A percentile compares a stretch with the other conserved stretches of the same genome.
Evolutionary conservation across 2,329 filamentous ascomycete species (phyloP).

Genomic region (Ophiocordyceps polyrhachis-furcata): DNA sequence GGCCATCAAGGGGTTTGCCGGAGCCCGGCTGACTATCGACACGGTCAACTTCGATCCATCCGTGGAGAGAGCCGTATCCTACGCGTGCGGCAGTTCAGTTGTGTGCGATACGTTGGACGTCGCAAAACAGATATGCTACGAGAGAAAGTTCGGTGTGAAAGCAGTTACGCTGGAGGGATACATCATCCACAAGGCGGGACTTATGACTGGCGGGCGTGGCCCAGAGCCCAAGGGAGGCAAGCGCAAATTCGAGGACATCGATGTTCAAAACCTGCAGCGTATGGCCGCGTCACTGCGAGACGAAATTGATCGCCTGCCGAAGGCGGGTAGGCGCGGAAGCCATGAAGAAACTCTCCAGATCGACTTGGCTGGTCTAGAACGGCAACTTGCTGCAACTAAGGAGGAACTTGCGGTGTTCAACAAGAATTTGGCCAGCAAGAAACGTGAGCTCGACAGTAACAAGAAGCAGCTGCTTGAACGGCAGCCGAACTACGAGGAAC

Average conservation of each 20-base stretch:
- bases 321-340: conserved; percentile 52
- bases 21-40: conserved; percentile 80
- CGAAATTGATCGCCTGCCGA: conserved; percentile 65
- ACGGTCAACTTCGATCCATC: conserved; percentile 84
- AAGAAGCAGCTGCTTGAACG: conserved; percentile 57
- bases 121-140: conserved; percentile 79
- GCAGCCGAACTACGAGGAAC: conserved; percentile 59
- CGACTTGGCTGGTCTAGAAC: conserved; percentile 63
- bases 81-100: conserved; percentile 86
- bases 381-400: conserved; percentile 50
- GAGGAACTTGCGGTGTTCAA: conserved; percentile 63
- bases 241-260: conserved; percentile 74
- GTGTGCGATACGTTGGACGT: conserved; percentile 78
- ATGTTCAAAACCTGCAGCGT: conserved; percentile 68
- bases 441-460: conserved; percentile 58
- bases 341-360: conserved; percentile 69
- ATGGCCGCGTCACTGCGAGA: conserved; percentile 57
- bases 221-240: conserved; percentile 56
- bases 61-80: conserved; percentile 81
- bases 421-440: conserved; percentile 70
- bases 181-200: conserved; percentile 86
- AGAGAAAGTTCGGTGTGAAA: conserved; percentile 71
- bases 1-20: conserved; percentile 73
- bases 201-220: conserved; percentile 89
- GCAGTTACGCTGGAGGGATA: conserved; percentile 90